phyloP scores from a whole-genome alignment of 768 basidiomycete genomes.

The Mycena rebaudengoi region DNA sequence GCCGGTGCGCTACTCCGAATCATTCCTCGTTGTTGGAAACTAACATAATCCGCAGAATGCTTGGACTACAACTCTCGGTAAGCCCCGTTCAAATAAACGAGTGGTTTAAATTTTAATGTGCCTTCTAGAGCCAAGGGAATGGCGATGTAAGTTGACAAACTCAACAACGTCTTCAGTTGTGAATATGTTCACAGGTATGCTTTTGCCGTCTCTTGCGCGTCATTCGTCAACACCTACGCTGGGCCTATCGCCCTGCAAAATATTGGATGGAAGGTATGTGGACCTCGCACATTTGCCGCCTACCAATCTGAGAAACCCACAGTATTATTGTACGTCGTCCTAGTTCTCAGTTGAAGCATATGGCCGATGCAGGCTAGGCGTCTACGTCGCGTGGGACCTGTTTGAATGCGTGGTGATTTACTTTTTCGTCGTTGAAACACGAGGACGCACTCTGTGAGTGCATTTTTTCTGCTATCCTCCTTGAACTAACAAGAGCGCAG shows the following conservation, averaged over 20 bases:
- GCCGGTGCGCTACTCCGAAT: neutral
- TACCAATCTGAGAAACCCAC: neutral
- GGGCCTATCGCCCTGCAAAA: constrained; percentile 51
- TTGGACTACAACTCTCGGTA: constrained; percentile 47
- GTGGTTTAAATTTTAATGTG: neutral
- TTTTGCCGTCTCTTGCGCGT: constrained; percentile 32
- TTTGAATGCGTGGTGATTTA: constrained; percentile 47
- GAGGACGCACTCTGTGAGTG: constrained; percentile 51
- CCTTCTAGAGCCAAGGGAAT: constrained; percentile 51
- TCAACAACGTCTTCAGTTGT: neutral
- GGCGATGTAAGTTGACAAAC: constrained; percentile 33
- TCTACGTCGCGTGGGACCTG: constrained; percentile 51
- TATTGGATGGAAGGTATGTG: constrained; percentile 41
- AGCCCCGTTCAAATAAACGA: neutral
- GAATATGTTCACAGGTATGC: constrained; percentile 29
- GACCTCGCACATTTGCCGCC: too few species aligned
- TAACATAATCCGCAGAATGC: constrained; percentile 51
- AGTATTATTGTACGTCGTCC: neutral
- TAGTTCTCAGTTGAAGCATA: neutral
- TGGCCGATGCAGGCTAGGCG: constrained; percentile 19
- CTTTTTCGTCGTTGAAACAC: constrained; percentile 52
- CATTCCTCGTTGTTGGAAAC: too few species aligned
- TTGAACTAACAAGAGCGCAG: constrained; percentile 25
- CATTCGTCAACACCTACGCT: constrained; percentile 47
- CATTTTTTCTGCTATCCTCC: neutral